These are phyloP conservation scores for Medicago lupulina DNA, from an alignment of 306 rosid species.

Conservation along the genomic window DNA sequence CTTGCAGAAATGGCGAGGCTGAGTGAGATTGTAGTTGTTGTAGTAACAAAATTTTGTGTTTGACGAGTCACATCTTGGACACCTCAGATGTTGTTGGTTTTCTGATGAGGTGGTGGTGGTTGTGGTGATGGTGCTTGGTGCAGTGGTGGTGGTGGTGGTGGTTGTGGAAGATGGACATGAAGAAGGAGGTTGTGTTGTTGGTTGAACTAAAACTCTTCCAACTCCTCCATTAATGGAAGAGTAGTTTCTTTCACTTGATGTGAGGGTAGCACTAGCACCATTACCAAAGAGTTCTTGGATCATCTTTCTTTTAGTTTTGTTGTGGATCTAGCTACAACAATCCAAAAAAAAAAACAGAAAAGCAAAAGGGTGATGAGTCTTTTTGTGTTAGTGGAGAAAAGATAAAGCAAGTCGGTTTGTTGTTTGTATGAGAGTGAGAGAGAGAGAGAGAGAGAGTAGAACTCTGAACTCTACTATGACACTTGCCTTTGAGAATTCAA, in stretches of 20 bases:
- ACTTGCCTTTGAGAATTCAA: slow-evolving; percentile 57
- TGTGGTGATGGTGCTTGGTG: slow-evolving; percentile 21
- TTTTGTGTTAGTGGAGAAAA: slow-evolving; percentile 72
- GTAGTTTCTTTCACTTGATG: slow-evolving; percentile 63
- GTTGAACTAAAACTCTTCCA: slow-evolving; percentile 42
- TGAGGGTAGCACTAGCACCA: slow-evolving; percentile 51
- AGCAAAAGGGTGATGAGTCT: slow-evolving; percentile 65
- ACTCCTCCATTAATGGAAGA: slow-evolving; percentile 51
- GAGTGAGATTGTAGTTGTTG: slow-evolving; percentile 77
- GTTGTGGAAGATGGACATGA: slow-evolving; percentile 30
- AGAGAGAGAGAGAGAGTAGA: slow-evolving; percentile 18
- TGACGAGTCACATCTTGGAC: slow-evolving; percentile 55
- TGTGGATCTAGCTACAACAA: slow-evolving; percentile 70
- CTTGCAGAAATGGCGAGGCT: slow-evolving; percentile 99
- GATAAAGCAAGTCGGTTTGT: slow-evolving; percentile 64
- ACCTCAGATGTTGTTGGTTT: slow-evolving; percentile 64
- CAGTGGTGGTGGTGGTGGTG: slow-evolving; percentile 42
- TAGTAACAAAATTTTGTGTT: slow-evolving; percentile 87
- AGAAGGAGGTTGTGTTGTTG: slow-evolving; percentile 44
- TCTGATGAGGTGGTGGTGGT: slow-evolving; percentile 48
- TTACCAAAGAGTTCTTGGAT: slow-evolving; percentile 86
- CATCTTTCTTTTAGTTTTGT: slow-evolving; percentile 58
- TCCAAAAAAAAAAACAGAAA: slow-evolving; percentile 65
- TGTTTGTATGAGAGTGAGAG: slow-evolving; percentile 36
- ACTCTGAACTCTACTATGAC: slow-evolving; percentile 42